phyloP scores from a whole-genome alignment of 1,284 basidiomycete genomes.

The Naganishia liquefaciens region DNA sequence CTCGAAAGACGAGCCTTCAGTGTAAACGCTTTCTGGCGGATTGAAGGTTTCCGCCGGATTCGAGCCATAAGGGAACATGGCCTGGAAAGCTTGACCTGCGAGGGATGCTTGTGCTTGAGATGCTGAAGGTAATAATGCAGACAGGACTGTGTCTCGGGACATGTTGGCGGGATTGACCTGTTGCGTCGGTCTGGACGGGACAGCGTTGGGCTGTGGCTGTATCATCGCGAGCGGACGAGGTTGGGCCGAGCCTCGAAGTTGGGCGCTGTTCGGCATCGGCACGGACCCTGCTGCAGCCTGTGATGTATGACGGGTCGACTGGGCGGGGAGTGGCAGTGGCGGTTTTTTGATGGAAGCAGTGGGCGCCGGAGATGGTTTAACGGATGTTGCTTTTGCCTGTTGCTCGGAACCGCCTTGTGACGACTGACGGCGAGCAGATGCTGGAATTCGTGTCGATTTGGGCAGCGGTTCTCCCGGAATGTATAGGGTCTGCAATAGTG shows the following conservation, averaged over 20 bases:
- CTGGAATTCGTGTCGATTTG: conserved; percentile 39
- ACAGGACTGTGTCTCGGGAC: neutral
- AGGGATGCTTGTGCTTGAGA: neutral
- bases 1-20: conserved; percentile 17
- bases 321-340: conserved; percentile 16
- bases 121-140: neutral
- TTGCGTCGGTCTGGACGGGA: neutral
- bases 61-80: conserved; percentile 1
- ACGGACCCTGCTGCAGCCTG: conserved; percentile 8
- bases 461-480: conserved; percentile 41
- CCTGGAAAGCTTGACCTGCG: conserved; percentile 11
- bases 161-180: neutral
- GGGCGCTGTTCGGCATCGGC: conserved; percentile 8
- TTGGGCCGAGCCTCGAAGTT: neutral
- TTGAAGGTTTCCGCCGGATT: conserved; percentile 7
- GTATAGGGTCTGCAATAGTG: conserved; percentile 47
- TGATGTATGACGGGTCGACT: neutral
- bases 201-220: conserved; percentile 9
- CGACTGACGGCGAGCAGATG: conserved; percentile 39
- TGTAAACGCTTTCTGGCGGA: conserved; percentile 20
- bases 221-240: conserved; percentile 23
- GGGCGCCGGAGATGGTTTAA: conserved; percentile 8
- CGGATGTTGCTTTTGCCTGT: conserved; percentile 14
- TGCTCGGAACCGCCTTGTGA: conserved; percentile 6
- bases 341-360: conserved; percentile 4